These are phyloP conservation scores for Alternaria postmessia DNA, from an alignment of 2,329 filamentous ascomycete genomes.

Conservation along the genomic window DNA sequence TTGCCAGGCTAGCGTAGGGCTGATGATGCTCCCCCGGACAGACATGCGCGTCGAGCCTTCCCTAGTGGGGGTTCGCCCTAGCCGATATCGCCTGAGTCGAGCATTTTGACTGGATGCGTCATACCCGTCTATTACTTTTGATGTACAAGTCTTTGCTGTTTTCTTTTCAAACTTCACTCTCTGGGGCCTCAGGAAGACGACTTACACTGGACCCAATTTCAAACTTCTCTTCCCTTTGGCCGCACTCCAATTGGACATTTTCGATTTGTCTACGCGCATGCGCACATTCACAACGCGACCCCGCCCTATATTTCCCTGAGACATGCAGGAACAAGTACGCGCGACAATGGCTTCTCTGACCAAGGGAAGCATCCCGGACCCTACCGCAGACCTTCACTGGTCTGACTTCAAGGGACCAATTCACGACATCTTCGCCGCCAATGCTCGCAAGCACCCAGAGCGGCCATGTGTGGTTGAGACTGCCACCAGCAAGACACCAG, in stretches of 20 bases:
- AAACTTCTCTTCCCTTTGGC: background rate
- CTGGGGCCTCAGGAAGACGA: background rate
- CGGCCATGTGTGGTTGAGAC: constrained; percentile 74
- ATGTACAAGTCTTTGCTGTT: background rate
- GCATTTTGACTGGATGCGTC: constrained; percentile 30
- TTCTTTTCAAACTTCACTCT: background rate
- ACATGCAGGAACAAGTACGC: constrained; percentile 25
- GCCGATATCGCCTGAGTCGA: constrained; percentile 44
- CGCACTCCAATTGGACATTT: constrained; percentile 7
- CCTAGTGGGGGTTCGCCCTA: constrained; percentile 28
- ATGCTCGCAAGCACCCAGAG: constrained; percentile 74
- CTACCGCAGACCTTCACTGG: constrained; percentile 73
- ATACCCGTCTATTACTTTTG: constrained; percentile 18
- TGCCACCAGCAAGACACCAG: constrained; percentile 59
- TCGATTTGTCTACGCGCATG: constrained; percentile 8
- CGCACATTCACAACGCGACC: constrained; percentile 18
- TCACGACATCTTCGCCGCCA: constrained; percentile 72
- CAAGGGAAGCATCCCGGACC: constrained; percentile 63
- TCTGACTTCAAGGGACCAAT: constrained; percentile 71
- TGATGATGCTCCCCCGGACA: too few species aligned
- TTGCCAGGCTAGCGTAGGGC: constrained; percentile 24
- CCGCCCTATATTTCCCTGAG: constrained; percentile 20
- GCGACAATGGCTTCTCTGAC: constrained; percentile 40
- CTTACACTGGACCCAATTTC: too few species aligned
- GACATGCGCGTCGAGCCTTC: constrained; percentile 14